Base-by-base conservation (phyloP, 2,329 filamentous ascomycete genomes). In the Pseudodiploospora longispora region DNA sequence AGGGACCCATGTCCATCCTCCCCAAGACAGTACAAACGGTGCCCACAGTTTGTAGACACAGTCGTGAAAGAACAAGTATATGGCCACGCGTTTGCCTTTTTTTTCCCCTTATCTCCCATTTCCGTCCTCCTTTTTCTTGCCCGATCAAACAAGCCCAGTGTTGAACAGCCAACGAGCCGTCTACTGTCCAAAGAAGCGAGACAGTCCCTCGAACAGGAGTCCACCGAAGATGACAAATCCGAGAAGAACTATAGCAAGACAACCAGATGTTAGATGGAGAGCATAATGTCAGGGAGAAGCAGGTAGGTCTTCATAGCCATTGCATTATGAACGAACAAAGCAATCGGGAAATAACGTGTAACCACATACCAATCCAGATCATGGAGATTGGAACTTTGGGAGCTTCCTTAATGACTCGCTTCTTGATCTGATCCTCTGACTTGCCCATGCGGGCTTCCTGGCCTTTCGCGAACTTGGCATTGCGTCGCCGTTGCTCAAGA, bases 401-500 rank as follows among this genome's bases (percentile, higher is more conserved):
- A 45, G 65, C 55, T 57, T 76, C 71, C 70, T 81, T 78, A 54
- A 54, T 57, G 55, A 54, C 57, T 50, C 68, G 68, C 68, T 80
- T 78, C 74, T 82, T 82, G 55, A 82, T 62, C 50, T 80, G 75
- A 27, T 69, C 69, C 46, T 80, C 74, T n/a, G 80, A 75, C 70
- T 87, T 88, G 67, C 87, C 87, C 64, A 85, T 84, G 61, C 82
- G 85, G 48, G 73, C 70, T 61, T 85, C 80, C 62, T 91, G 82
- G 43, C 78, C 74, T 62, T 83, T 83, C 54, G 76, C 82, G 67
- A 87, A 94, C 67, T 85, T 84, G 59, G 78, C 78, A 71, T 93
- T 93, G 51, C 83, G 82, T 59, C 80, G 80, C 64, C 87, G 83
- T 72, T 93, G 87, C 66, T 87, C 78, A 55, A 83, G 86, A 54